Conservation (phyloP, 2,329 filamentous ascomycete genomes). For the Xylariaceae sp. region DNA sequence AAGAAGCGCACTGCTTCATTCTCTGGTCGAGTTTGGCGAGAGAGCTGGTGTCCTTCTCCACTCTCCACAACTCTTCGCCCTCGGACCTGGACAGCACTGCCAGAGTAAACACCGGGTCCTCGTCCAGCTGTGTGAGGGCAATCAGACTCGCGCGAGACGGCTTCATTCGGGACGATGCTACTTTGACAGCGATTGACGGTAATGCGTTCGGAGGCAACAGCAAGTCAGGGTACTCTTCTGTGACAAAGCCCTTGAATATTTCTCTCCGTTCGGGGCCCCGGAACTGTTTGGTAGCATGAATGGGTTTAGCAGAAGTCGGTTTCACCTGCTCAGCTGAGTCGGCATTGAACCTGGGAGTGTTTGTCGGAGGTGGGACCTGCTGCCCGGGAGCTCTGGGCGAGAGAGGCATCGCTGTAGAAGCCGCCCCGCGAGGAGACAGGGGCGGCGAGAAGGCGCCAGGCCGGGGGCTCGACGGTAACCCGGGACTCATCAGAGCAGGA, state of each 20-base stretch:
- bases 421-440: slow-evolving; percentile 55
- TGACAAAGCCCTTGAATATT: slow-evolving; percentile 73
- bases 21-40: slow-evolving; percentile 77
- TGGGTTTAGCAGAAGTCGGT: slow-evolving; percentile 37
- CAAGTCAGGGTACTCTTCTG: slow-evolving; percentile 81
- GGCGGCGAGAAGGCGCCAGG: slow-evolving; percentile 59
- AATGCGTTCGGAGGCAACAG: slow-evolving; percentile 84
- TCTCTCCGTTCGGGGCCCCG: slow-evolving; percentile 37
- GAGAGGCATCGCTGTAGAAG: slow-evolving; percentile 49
- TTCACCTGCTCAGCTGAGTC: slow-evolving; percentile 37
- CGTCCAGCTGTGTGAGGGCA: slow-evolving; percentile 72
- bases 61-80: slow-evolving; percentile 77
- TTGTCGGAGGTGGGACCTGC: slow-evolving; percentile 65
- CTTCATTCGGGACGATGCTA: slow-evolving; percentile 90
- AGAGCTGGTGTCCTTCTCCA: slow-evolving; percentile 85
- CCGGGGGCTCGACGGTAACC: slow-evolving; percentile 55
- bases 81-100: slow-evolving; percentile 76
- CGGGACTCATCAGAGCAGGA: slow-evolving; percentile 51
- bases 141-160: slow-evolving; percentile 83
- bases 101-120: slow-evolving; percentile 90
- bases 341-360: slow-evolving; percentile 59
- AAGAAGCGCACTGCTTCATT: slow-evolving; percentile 66
- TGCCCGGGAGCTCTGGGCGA: slow-evolving; percentile 70
- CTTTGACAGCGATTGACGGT: slow-evolving; percentile 76
- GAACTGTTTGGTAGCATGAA: slow-evolving; percentile 35